Conservation (phyloP, 2,329 filamentous ascomycete genomes). For the Aspergillus ochraceus region DNA sequence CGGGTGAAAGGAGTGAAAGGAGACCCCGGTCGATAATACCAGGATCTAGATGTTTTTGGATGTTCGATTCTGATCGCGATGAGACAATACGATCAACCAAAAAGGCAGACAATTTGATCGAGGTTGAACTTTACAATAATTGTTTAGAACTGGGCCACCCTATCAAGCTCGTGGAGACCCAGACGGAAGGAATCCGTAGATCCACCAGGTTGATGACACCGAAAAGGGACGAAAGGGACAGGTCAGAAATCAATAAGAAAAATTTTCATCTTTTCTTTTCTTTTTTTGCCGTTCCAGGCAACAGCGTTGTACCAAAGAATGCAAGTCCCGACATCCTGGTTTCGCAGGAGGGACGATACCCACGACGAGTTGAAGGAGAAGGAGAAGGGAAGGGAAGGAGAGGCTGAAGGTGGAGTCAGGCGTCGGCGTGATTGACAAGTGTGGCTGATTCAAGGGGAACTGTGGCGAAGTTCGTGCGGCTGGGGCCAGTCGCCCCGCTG, state of each 20-base stretch:
- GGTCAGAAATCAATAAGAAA: too few relatives aligned
- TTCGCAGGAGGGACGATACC: neutral
- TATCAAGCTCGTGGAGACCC: slow-evolving; percentile 1
- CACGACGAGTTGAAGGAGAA: neutral
- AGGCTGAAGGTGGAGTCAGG: neutral
- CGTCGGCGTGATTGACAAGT: neutral
- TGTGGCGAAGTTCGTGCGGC: slow-evolving; percentile 5
- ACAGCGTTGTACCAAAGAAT: too few relatives aligned
- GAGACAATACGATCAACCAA: neutral
- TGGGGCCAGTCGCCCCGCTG: neutral
- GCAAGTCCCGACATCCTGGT: neutral
- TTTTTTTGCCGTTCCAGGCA: too few relatives aligned
- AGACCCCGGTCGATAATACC: neutral
- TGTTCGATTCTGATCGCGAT: too few relatives aligned
- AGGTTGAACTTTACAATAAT: neutral
- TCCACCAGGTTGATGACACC: neutral
- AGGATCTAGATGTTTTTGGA: neutral
- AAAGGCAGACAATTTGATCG: neutral
- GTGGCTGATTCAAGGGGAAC: neutral
- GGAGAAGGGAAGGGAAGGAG: neutral
- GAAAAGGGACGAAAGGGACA: neutral
- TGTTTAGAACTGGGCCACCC: neutral
- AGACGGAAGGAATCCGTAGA: neutral
- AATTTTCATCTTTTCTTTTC: too few relatives aligned
- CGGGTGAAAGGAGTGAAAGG: neutral